These are phyloP conservation scores for Paramecium sexaurelia DNA, from an alignment of 73 alveolate species.

Conservation along the genomic window DNA sequence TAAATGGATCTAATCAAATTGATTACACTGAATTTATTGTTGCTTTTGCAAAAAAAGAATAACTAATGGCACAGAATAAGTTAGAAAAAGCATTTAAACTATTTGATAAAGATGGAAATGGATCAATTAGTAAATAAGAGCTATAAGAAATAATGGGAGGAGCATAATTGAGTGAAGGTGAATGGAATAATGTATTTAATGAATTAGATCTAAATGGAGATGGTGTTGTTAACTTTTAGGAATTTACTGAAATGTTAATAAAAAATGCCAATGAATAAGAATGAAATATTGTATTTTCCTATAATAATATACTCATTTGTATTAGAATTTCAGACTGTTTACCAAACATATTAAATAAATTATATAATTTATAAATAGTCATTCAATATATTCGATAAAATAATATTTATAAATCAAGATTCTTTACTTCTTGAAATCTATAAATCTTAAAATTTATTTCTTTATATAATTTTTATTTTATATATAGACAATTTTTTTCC, in stretches of 20 bases:
- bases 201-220: conserved; percentile 53
- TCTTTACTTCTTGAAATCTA: too few species aligned
- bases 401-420: too few species aligned
- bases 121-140: conserved; percentile 13
- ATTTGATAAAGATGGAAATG: conserved; percentile 57
- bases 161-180: conserved; percentile 21
- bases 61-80: conserved; percentile 2
- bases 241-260: conserved; percentile 16
- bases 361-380: not conserved
- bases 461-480: too few species aligned
- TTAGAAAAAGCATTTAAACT: conserved; percentile 44
- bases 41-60: conserved; percentile 33
- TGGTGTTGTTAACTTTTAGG: conserved; percentile 1
- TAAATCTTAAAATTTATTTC: too few species aligned
- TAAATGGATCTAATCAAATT: conserved; percentile 34
- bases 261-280: conserved; percentile 35
- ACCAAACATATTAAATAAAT: not conserved
- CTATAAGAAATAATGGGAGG: conserved; percentile 58
- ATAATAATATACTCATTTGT: not conserved
- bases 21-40: conserved; percentile 46
- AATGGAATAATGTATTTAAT: conserved; percentile 34
- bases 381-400: too few species aligned
- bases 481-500: too few species aligned
- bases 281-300: not conserved
- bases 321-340: not conserved